phyloP scores from a whole-genome alignment of 352 stramenopile genomes.

The Globisporangium spinosum region DNA sequence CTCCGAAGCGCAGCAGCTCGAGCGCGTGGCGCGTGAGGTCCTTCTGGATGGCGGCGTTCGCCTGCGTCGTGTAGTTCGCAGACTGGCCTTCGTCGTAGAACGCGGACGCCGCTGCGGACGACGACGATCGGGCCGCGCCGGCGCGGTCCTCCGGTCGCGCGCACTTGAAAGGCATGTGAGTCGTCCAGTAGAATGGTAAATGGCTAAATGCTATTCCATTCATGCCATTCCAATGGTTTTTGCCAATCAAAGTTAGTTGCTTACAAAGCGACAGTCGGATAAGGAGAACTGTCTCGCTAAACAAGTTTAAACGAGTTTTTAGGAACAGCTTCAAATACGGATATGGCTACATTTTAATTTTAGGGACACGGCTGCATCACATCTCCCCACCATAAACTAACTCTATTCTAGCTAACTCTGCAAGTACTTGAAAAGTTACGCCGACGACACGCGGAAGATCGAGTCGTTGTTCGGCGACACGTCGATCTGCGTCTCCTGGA shows the following conservation, averaged over 20 bases:
- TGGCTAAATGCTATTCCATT: too few species aligned
- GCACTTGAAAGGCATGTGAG: conserved; percentile 50
- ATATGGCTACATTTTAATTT: background rate
- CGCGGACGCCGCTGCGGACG: conserved; percentile 37
- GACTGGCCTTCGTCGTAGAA: conserved; percentile 71
- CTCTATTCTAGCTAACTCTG: background rate
- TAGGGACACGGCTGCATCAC: background rate
- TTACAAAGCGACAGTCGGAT: too few species aligned
- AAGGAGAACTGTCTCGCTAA: too few species aligned
- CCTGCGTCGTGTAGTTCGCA: conserved; percentile 58
- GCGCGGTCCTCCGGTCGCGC: conserved; percentile 43
- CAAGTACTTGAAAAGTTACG: background rate
- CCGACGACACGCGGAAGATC: conserved; percentile 15
- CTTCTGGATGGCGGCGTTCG: conserved; percentile 65
- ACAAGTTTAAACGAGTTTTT: too few species aligned
- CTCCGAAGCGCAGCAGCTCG: conserved; percentile 33
- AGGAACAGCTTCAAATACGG: background rate
- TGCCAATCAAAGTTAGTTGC: too few species aligned
- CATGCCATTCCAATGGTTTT: too few species aligned
- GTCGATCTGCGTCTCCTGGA: conserved; percentile 16
- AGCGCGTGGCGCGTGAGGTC: conserved; percentile 67
- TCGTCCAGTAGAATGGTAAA: background rate
- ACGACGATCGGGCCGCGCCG: conserved; percentile 29
- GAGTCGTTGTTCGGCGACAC: conserved; percentile 18
- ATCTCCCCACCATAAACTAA: background rate